phyloP scores from a whole-genome alignment of 2,329 filamentous ascomycete species.

The Beauveria australis region DNA sequence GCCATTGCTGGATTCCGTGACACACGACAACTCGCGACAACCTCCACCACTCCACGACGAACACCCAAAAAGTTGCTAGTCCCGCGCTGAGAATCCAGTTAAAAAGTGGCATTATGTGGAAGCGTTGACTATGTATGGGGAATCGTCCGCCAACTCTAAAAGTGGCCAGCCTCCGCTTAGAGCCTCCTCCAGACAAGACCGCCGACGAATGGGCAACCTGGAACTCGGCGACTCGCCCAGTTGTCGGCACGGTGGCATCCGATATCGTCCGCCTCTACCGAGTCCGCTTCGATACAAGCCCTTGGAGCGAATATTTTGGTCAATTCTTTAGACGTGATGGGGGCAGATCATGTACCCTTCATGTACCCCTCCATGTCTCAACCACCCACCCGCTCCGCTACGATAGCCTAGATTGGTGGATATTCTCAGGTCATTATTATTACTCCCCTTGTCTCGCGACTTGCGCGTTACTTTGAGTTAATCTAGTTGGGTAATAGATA shows the following conservation, averaged over 20 bases:
- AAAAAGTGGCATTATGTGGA: not conserved
- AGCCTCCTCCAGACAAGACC: not conserved
- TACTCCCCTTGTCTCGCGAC: not conserved
- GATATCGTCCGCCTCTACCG: conserved; percentile 13
- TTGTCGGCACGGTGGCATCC: conserved; percentile 15
- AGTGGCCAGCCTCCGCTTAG: not conserved
- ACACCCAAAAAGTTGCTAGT: not conserved
- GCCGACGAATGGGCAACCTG: conserved; percentile 12
- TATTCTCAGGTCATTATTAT: not conserved
- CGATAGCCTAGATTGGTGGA: not conserved
- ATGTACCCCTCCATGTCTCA: not conserved
- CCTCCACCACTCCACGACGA: not conserved
- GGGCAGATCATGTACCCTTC: not conserved
- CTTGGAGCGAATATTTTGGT: not conserved
- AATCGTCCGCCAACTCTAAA: not conserved
- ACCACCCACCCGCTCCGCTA: not conserved
- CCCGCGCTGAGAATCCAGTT: not conserved
- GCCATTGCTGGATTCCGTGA: not conserved
- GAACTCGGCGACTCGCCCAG: conserved; percentile 13
- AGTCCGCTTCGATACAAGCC: not conserved
- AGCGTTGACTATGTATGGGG: not conserved
- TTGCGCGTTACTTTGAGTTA: not conserved
- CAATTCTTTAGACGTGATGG: not conserved
- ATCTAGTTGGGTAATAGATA: conserved; percentile 11
- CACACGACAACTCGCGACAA: conserved; percentile 1